Evolutionary conservation across 345 rosid species (phyloP).

Genomic region (Kernera saxatilis): DNA sequence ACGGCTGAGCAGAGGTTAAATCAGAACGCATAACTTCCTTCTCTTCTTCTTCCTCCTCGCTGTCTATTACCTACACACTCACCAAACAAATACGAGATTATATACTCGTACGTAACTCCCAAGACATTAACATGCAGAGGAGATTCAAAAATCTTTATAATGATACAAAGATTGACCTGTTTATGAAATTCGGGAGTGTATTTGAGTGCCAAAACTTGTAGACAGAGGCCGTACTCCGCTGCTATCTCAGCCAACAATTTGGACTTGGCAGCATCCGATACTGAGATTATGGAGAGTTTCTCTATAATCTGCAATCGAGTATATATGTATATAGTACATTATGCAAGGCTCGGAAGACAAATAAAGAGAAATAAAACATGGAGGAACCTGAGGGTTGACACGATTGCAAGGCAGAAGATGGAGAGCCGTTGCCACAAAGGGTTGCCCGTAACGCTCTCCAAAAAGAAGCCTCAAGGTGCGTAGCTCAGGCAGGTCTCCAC

Average conservation of each 20-base stretch:
- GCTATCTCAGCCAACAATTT: constrained; percentile 52
- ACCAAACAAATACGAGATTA: neutral
- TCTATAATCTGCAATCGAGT: constrained; percentile 41
- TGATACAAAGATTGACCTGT: neutral
- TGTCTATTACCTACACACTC: neutral
- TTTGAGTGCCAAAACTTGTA: constrained; percentile 51
- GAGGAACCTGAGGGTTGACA: constrained; percentile 57
- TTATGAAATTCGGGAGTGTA: constrained; percentile 34
- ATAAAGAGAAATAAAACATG: neutral
- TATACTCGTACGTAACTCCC: neutral
- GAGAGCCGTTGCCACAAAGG: constrained; percentile 43
- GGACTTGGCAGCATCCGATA: constrained; percentile 46
- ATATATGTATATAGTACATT: neutral
- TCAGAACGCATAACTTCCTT: neutral
- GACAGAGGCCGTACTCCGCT: constrained; percentile 22
- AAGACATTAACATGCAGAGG: neutral
- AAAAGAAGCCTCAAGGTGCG: constrained; percentile 53
- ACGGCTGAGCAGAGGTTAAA: neutral
- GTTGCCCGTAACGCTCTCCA: constrained; percentile 58
- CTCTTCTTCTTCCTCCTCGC: neutral
- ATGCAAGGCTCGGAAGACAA: neutral
- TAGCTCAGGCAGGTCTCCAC: constrained; percentile 87
- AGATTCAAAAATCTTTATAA: too few species aligned
- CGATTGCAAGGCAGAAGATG: constrained; percentile 56
- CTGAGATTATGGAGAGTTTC: constrained; percentile 42